These are phyloP conservation scores for Backusella macrospora DNA, from an alignment of 192 early-diverging fungal genomes.

Conservation along the genomic window DNA sequence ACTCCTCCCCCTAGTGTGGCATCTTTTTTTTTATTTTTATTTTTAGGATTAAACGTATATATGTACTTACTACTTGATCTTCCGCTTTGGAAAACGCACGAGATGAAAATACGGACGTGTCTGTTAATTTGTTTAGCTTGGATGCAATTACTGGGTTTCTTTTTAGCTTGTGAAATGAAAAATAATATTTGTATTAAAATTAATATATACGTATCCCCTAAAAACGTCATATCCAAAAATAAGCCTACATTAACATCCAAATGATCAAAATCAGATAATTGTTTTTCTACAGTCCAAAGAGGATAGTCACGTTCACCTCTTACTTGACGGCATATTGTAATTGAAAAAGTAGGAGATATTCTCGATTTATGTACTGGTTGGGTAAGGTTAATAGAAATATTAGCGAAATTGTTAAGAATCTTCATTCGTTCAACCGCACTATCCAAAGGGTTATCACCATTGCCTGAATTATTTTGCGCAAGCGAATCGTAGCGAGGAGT, in stretches of 20 bases:
- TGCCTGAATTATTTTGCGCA: background rate
- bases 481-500: conserved; percentile 5
- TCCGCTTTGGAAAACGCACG: conserved; percentile 85
- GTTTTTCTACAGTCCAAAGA: background rate
- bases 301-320: background rate
- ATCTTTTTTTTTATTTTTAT: conserved; percentile 61
- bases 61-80: conserved; percentile 24
- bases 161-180: conserved; percentile 5
- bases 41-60: background rate
- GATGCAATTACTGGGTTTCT: conserved; percentile 33
- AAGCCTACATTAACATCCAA: background rate
- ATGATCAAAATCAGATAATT: conserved; percentile 6
- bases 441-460: background rate
- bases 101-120: conserved; percentile 79
- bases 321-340: background rate
- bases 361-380: conserved; percentile 65
- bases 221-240: background rate
- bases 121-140: conserved; percentile 76
- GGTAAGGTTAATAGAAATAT: conserved; percentile 41
- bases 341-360: conserved; percentile 22
- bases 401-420: conserved; percentile 11
- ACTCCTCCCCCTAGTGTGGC: too few species aligned
- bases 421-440: background rate
- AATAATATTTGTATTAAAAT: background rate
- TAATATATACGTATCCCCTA: background rate